phyloP scores from a whole-genome alignment of 2,329 filamentous ascomycete genomes.

The Cyphellophora attinorum region DNA sequence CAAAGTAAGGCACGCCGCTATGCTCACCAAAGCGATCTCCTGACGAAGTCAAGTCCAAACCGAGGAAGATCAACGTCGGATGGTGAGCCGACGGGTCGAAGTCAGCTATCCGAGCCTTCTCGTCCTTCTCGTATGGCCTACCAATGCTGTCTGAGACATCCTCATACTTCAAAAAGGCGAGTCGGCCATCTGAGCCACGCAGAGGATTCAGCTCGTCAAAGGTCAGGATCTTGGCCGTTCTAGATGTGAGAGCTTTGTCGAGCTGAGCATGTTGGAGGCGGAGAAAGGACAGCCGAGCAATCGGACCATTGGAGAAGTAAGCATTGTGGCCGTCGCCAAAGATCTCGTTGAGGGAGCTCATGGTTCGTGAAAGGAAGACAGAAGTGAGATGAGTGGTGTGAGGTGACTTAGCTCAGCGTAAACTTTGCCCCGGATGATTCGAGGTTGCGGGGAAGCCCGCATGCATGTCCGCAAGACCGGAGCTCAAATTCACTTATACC shows the following conservation, averaged over 20 bases:
- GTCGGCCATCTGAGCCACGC: conserved; percentile 45
- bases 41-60: conserved; percentile 55
- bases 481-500: too few species aligned
- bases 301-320: conserved; percentile 29
- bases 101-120: conserved; percentile 60
- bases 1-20: conserved; percentile 74
- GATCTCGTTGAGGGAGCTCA: conserved; percentile 5
- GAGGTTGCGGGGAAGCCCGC: too few species aligned
- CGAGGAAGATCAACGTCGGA: conserved; percentile 74
- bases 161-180: conserved; percentile 58
- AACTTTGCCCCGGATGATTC: too few species aligned
- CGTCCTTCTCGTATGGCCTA: conserved; percentile 59
- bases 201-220: conserved; percentile 71
- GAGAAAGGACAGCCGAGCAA: conserved; percentile 39
- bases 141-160: conserved; percentile 65
- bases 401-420: too few species aligned
- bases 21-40: conserved; percentile 45
- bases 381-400: too few species aligned
- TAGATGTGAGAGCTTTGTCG: conserved; percentile 34
- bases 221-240: conserved; percentile 55
- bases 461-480: too few species aligned
- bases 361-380: conserved; percentile 1
- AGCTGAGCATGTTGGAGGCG: conserved; percentile 36
- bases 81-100: conserved; percentile 62
- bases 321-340: conserved; percentile 8